Conservation (phyloP, 192 early-diverging fungal genomes). For the Lobosporangium transversale region DNA sequence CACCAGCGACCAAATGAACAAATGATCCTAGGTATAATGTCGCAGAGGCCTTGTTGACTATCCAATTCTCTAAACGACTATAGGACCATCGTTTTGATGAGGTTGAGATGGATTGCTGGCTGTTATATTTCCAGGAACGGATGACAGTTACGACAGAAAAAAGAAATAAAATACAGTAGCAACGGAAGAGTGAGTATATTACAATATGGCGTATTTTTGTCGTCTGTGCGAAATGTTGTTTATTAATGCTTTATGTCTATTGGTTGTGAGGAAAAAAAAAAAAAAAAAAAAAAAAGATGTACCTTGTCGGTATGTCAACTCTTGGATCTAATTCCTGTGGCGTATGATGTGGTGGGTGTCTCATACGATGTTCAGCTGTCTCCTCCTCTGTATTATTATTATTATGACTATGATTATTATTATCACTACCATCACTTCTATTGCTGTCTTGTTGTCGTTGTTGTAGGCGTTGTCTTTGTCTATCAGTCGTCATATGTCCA, state of each 20-base stretch:
- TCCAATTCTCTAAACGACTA: slow-evolving; percentile 34
- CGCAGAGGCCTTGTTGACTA: slow-evolving; percentile 57
- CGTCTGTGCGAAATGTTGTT: too few species aligned
- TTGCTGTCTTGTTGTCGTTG: neutral
- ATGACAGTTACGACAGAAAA: neutral
- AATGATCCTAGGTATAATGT: slow-evolving; percentile 38
- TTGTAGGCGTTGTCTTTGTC: neutral
- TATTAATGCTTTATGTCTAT: too few species aligned
- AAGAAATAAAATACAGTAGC: slow-evolving; percentile 1
- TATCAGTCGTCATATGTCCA: neutral
- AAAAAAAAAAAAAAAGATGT: slow-evolving; percentile 4
- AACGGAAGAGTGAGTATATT: too few species aligned
- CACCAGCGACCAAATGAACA: slow-evolving; percentile 51
- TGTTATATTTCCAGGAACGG: neutral
- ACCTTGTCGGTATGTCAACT: slow-evolving; percentile 23
- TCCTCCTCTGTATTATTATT: slow-evolving; percentile 3
- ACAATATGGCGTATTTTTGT: too few species aligned
- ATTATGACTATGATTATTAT: neutral
- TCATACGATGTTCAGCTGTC: neutral
- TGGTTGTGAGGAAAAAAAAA: too few species aligned
- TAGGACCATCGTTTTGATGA: slow-evolving; percentile 27
- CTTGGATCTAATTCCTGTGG: slow-evolving; percentile 6
- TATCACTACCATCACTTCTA: neutral
- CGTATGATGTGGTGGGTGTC: neutral
- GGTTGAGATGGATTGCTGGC: neutral